A percentile compares a stretch with the other conserved stretches of the same genome.
phyloP scores from a whole-genome alignment of 805 yeast species.

The Spathaspora gorwiae region DNA sequence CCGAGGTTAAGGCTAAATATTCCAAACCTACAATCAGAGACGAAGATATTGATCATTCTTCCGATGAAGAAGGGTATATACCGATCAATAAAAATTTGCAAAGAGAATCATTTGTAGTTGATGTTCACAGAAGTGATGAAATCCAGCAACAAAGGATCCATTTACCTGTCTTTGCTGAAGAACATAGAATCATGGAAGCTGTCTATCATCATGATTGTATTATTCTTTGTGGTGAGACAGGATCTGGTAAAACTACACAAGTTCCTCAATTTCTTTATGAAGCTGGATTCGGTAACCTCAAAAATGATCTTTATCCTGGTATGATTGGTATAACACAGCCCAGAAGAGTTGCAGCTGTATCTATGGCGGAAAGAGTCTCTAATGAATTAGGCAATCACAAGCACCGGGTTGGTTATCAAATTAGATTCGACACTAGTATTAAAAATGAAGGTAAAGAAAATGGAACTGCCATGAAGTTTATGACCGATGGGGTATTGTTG shows the following conservation, averaged over 20 bases:
- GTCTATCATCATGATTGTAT: slow-evolving; percentile 87
- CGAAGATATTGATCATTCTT: slow-evolving; percentile 70
- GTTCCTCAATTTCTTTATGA: slow-evolving; percentile 94
- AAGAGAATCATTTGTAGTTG: slow-evolving; percentile 64
- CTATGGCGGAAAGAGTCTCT: slow-evolving; percentile 81
- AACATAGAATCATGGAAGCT: slow-evolving; percentile 92
- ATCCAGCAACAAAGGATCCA: slow-evolving; percentile 65
- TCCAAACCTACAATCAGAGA: slow-evolving; percentile 52
- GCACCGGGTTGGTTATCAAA: slow-evolving; percentile 70
- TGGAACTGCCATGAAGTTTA: slow-evolving; percentile 72
- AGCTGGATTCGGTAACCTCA: slow-evolving; percentile 78
- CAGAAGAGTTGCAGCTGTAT: slow-evolving; percentile 88
- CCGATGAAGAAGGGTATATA: slow-evolving; percentile 56
- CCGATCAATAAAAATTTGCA: slow-evolving; percentile 50
- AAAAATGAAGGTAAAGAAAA: slow-evolving; percentile 41
- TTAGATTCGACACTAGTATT: slow-evolving; percentile 71
- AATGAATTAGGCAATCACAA: slow-evolving; percentile 73
- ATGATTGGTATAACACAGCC: slow-evolving; percentile 97
- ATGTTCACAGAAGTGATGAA: slow-evolving; percentile 59
- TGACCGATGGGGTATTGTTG: slow-evolving; percentile 92
- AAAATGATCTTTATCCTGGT: slow-evolving; percentile 59
- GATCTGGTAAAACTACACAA: slow-evolving; percentile 98
- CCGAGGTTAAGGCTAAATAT: slow-evolving; percentile 40
- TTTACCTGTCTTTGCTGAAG: slow-evolving; percentile 87
- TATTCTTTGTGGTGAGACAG: slow-evolving; percentile 95